phyloP scores from a whole-genome alignment of 345 rosid genomes.

The Citrus medica region DNA sequence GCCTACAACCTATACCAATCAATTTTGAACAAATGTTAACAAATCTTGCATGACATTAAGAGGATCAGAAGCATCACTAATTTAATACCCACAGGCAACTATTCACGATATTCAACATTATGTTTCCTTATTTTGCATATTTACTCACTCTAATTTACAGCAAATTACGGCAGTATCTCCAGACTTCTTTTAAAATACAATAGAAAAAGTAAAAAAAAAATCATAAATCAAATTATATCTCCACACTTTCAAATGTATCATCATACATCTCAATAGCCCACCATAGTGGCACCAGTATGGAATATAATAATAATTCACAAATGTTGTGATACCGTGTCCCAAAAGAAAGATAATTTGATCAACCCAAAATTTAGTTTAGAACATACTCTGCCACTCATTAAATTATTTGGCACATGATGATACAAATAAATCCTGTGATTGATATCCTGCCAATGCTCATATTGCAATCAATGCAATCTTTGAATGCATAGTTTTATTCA shows the following conservation, averaged over 20 bases:
- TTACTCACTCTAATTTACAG: not conserved
- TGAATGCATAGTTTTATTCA: not conserved
- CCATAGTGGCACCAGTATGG: not conserved
- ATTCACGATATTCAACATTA: not conserved
- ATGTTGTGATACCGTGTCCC: not conserved
- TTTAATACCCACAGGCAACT: not conserved
- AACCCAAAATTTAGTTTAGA: not conserved
- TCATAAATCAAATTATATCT: not conserved
- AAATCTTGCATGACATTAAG: not conserved
- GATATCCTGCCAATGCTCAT: not conserved
- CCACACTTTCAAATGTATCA: not conserved
- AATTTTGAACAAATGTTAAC: constrained; percentile 11
- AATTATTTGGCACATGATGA: not conserved
- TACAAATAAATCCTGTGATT: not conserved
- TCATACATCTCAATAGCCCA: not conserved
- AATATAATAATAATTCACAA: not conserved
- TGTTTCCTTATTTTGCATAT: not conserved
- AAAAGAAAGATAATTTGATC: not conserved
- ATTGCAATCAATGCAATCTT: too few relatives aligned
- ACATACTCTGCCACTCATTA: not conserved
- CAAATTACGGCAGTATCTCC: not conserved
- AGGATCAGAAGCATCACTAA: not conserved
- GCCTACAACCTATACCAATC: constrained; percentile 72
- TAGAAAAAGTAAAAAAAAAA: not conserved
- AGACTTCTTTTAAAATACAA: not conserved